phyloP scores from a whole-genome alignment of 1,284 basidiomycete genomes.

The Abortiporus biennis region DNA sequence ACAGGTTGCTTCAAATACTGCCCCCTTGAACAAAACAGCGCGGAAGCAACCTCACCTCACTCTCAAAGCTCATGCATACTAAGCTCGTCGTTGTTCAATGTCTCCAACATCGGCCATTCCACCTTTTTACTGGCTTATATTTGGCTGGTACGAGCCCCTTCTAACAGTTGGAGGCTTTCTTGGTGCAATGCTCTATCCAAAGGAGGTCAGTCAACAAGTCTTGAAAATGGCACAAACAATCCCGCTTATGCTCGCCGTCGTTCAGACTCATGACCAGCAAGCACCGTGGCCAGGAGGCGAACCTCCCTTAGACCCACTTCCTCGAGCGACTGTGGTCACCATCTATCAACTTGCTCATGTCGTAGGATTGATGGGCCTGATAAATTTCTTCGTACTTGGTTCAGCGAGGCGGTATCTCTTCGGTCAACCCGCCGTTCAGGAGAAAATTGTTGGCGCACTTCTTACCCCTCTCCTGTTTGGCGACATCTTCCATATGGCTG shows the following conservation, averaged over 20 bases:
- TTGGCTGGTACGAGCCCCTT: constrained; percentile 67
- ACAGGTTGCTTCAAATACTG: no score
- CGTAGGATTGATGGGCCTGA: constrained; percentile 62
- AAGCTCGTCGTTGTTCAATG: no score
- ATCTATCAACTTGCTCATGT: constrained; percentile 68
- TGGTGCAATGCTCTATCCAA: constrained; percentile 61
- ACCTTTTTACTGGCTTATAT: constrained; percentile 63
- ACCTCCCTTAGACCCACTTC: constrained; percentile 43
- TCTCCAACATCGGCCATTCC: constrained; percentile 49
- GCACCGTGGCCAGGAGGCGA: constrained; percentile 57
- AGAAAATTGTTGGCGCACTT: constrained; percentile 57
- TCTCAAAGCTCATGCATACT: neutral
- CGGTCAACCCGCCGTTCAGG: constrained; percentile 54
- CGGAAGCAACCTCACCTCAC: no score
- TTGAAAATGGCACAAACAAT: no score
- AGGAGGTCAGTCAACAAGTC: no score
- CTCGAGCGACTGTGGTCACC: constrained; percentile 60
- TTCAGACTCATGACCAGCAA: constrained; percentile 63
- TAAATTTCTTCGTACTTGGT: constrained; percentile 62
- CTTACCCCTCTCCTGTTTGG: constrained; percentile 63
- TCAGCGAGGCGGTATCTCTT: constrained; percentile 54
- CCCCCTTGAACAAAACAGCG: no score
- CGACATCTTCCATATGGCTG: constrained; percentile 54
- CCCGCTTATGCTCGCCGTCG: neutral
- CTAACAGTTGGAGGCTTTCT: constrained; percentile 59